These are phyloP conservation scores for Amphichorda felina DNA, from an alignment of 2,329 filamentous ascomycete species.

Conservation along the genomic window DNA sequence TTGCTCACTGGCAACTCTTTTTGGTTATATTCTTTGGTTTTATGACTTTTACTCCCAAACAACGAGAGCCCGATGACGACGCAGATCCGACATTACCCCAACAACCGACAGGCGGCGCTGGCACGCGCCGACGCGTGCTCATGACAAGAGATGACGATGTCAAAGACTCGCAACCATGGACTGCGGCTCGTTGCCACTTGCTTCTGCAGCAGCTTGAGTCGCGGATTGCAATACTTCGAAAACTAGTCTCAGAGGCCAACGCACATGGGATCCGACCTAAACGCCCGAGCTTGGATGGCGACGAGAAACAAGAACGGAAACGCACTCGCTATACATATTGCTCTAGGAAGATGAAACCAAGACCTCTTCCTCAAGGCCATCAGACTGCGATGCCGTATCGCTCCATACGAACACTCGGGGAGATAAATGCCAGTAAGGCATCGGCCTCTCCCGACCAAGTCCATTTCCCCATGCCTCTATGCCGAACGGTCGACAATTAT, in stretches of 20 bases:
- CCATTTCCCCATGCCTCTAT: slow-evolving; percentile 18
- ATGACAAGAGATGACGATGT: background rate
- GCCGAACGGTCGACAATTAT: slow-evolving; percentile 2
- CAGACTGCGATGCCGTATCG: slow-evolving; percentile 12
- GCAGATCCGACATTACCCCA: too few relatives aligned
- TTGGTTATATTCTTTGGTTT: too few relatives aligned
- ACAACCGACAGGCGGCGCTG: too few relatives aligned
- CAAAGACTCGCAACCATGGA: slow-evolving; percentile 26
- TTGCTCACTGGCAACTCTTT: too few relatives aligned
- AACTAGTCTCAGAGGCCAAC: slow-evolving; percentile 13
- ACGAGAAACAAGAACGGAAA: slow-evolving; percentile 1
- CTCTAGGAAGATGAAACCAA: slow-evolving; percentile 7
- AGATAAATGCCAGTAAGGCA: slow-evolving; percentile 14
- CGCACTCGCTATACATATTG: slow-evolving; percentile 18
- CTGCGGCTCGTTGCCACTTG: slow-evolving; percentile 32
- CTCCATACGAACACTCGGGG: slow-evolving; percentile 13
- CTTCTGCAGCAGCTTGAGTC: slow-evolving; percentile 33
- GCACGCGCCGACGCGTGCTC: too few relatives aligned
- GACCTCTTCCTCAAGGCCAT: background rate
- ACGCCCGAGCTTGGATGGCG: too few relatives aligned
- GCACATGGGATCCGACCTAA: background rate
- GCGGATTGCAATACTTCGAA: slow-evolving; percentile 26
- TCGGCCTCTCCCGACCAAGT: slow-evolving; percentile 13
- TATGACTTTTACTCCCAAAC: too few relatives aligned
- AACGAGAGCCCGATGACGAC: too few relatives aligned